Evolutionary conservation across 306 rosid species (phyloP).

Genomic region (Casuarina glauca): DNA sequence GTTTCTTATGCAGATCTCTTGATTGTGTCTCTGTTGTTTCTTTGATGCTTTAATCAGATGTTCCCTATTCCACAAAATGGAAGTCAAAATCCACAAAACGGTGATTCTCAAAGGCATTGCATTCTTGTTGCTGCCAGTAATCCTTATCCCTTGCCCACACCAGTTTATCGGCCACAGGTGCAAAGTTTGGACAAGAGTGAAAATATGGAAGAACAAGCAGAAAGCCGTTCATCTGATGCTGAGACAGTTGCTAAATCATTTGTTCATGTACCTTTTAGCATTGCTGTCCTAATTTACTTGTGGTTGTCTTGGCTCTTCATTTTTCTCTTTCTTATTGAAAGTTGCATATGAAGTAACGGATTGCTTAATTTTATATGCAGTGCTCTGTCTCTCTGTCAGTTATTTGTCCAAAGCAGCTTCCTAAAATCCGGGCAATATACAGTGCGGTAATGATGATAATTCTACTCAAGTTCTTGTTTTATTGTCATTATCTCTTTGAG

Average conservation of each 20-base stretch:
- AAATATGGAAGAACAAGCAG: constrained; percentile 61
- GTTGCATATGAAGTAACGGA: constrained; percentile 9
- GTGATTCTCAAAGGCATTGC: constrained; percentile 84
- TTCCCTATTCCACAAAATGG: constrained; percentile 71
- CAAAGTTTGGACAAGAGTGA: constrained; percentile 78
- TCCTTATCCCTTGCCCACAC: constrained; percentile 89
- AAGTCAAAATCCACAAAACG: constrained; percentile 67
- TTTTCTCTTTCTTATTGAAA: constrained; percentile 10
- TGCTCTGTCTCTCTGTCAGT: constrained; percentile 82
- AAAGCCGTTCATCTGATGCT: constrained; percentile 72
- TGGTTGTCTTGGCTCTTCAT: background rate
- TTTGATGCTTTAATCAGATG: constrained; percentile 60
- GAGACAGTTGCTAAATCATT: constrained; percentile 91
- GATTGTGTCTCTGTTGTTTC: constrained; percentile 22
- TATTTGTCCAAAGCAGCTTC: constrained; percentile 91
- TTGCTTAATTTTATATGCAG: constrained; percentile 52
- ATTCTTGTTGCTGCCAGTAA: constrained; percentile 89
- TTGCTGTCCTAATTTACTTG: constrained; percentile 11
- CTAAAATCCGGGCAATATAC: constrained; percentile 70
- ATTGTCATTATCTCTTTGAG: constrained; percentile 6
- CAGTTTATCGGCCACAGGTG: constrained; percentile 75
- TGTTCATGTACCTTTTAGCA: constrained; percentile 54
- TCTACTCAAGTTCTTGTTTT: constrained; percentile 9
- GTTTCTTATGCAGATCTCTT: background rate
- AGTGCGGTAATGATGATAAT: constrained; percentile 60